A percentile compares a stretch with the other conserved stretches of the same genome.
phyloP scores from a whole-genome alignment of 2,329 filamentous ascomycete genomes.

The Aschersonia sp. region DNA sequence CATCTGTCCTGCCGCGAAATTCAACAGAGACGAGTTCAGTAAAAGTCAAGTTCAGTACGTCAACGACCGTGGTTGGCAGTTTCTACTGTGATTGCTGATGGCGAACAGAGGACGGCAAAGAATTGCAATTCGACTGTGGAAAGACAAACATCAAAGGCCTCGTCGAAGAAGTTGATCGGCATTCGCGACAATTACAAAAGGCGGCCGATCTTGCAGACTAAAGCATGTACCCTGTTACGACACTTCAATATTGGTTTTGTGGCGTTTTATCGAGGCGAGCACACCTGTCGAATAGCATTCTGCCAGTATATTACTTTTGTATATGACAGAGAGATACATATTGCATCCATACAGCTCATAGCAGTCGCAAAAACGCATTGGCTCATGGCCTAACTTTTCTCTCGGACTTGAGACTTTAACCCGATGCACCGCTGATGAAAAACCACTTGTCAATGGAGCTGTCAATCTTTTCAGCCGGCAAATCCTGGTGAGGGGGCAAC shows the following conservation, averaged over 20 bases:
- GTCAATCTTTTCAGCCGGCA: slow-evolving; percentile 79
- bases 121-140: slow-evolving; percentile 68
- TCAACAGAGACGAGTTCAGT: slow-evolving; percentile 57
- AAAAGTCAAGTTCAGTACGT: slow-evolving; percentile 72
- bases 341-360: slow-evolving; percentile 9
- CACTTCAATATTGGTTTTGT: not conserved
- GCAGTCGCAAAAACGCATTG: too few relatives aligned
- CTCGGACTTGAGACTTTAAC: slow-evolving; percentile 30
- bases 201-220: slow-evolving; percentile 59
- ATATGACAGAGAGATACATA: slow-evolving; percentile 11
- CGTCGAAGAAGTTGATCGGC: slow-evolving; percentile 76
- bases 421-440: slow-evolving; percentile 96
- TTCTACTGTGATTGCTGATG: slow-evolving; percentile 9
- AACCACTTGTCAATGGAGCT: slow-evolving; percentile 99
- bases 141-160: slow-evolving; percentile 76
- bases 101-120: slow-evolving; percentile 72
- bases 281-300: slow-evolving; percentile 6
- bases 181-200: slow-evolving; percentile 70
- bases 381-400: not conserved
- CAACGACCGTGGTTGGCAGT: not conserved
- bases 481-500: slow-evolving; percentile 67
- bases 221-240: slow-evolving; percentile 1
- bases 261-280: slow-evolving; percentile 5
- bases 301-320: slow-evolving; percentile 9
- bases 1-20: slow-evolving; percentile 56